phyloP scores from a whole-genome alignment of 176 grass and related monocot genomes.

The Raddia distichophylla region DNA sequence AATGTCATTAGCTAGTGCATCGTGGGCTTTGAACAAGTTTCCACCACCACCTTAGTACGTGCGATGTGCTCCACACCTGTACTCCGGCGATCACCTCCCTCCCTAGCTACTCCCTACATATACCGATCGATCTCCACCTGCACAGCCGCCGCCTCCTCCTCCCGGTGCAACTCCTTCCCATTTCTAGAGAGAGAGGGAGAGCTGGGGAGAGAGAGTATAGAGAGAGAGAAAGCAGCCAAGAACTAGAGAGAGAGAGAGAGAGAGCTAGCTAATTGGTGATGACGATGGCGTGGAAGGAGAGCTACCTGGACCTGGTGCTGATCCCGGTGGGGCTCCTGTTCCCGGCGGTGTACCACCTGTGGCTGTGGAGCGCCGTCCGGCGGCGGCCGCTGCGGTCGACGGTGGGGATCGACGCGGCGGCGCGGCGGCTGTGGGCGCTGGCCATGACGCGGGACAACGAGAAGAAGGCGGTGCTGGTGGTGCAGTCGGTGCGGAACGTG shows the following conservation, averaged over 20 bases:
- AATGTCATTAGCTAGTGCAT: slow-evolving; percentile 22
- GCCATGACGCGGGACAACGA: slow-evolving; percentile 83
- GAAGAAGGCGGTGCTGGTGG: slow-evolving; percentile 65
- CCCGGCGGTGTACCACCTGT: slow-evolving; percentile 67
- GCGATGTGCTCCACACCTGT: slow-evolving; percentile 37
- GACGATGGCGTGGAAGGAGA: slow-evolving; percentile 60
- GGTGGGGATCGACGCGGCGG: slow-evolving; percentile 69
- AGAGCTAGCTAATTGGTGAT: neutral
- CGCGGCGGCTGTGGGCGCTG: slow-evolving; percentile 72
- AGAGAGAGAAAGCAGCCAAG: neutral
- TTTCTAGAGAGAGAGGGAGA: neutral
- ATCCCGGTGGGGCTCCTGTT: slow-evolving; percentile 65
- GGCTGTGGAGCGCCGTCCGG: slow-evolving; percentile 61
- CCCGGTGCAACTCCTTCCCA: neutral
- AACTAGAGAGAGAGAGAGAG: neutral
- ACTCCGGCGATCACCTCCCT: no score
- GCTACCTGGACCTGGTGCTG: slow-evolving; percentile 72
- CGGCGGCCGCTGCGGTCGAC: slow-evolving; percentile 57
- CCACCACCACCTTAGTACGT: slow-evolving; percentile 30
- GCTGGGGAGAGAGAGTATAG: neutral
- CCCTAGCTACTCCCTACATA: slow-evolving; percentile 4
- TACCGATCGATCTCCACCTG: neutral
- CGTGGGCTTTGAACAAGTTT: slow-evolving; percentile 35
- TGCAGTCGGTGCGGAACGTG: slow-evolving; percentile 83
- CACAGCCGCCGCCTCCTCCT: no score